Percentiles rank a stretch among this genome's conserved stretches.
phyloP scores from a whole-genome alignment of 2,329 filamentous ascomycete genomes.

The Penicillium hesseltinei region DNA sequence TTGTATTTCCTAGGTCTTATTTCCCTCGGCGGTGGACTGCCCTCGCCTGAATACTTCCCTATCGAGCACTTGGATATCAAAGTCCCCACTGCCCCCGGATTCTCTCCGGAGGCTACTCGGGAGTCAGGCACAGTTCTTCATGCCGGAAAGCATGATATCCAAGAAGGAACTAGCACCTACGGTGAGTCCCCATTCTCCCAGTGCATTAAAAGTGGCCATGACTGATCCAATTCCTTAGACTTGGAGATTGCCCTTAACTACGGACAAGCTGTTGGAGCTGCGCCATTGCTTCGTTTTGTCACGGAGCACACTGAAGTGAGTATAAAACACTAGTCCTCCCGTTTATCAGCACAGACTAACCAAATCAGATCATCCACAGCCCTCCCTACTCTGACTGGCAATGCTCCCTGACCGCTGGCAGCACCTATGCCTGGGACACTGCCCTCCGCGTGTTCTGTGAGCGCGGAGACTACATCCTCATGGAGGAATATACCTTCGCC shows the following conservation, averaged over 20 bases:
- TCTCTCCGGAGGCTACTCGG: slow-evolving; percentile 67
- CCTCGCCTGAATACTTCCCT: slow-evolving; percentile 89
- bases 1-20: slow-evolving; percentile 60
- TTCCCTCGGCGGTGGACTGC: slow-evolving; percentile 87
- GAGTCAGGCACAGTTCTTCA: slow-evolving; percentile 59
- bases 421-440: slow-evolving; percentile 82
- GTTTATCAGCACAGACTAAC: slow-evolving; percentile 9
- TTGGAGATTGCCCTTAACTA: slow-evolving; percentile 91
- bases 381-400: slow-evolving; percentile 91
- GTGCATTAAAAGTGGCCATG: not conserved
- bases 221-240: slow-evolving; percentile 51
- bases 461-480: slow-evolving; percentile 73
- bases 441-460: slow-evolving; percentile 76
- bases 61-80: slow-evolving; percentile 74
- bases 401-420: slow-evolving; percentile 78
- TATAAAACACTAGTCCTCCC: not conserved
- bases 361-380: slow-evolving; percentile 64
- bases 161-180: slow-evolving; percentile 58
- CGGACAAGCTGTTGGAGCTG: slow-evolving; percentile 78
- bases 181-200: slow-evolving; percentile 29
- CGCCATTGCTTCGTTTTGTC: slow-evolving; percentile 84
- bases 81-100: slow-evolving; percentile 67
- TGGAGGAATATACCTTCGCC: slow-evolving; percentile 89
- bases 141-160: slow-evolving; percentile 81
- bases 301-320: slow-evolving; percentile 84